These are phyloP conservation scores for Rubroboletus satanas DNA, from an alignment of 768 basidiomycete genomes.

Conservation along the genomic window DNA sequence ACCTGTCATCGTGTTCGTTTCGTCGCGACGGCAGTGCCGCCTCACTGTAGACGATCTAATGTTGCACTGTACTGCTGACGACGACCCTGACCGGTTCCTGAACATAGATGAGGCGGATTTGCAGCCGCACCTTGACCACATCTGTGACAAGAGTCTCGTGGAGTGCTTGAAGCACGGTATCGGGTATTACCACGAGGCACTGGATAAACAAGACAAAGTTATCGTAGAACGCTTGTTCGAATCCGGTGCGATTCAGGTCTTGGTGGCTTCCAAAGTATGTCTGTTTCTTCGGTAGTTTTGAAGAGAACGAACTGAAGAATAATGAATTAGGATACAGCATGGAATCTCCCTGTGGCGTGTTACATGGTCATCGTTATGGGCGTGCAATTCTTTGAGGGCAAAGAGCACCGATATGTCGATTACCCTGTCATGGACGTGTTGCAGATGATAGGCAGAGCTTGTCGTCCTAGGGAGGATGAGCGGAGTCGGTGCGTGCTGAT, in stretches of 20 bases:
- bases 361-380: slow-evolving; percentile 99
- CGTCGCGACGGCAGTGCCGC: slow-evolving; percentile 90
- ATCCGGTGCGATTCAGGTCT: slow-evolving; percentile 89
- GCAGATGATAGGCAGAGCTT: slow-evolving; percentile 99
- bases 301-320: neutral
- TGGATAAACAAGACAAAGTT: slow-evolving; percentile 86
- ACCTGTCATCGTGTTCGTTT: slow-evolving; percentile 90
- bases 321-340: slow-evolving; percentile 75
- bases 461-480: slow-evolving; percentile 83
- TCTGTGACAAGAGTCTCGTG: slow-evolving; percentile 68
- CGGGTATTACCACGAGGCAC: slow-evolving; percentile 93
- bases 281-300: neutral
- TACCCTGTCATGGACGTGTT: slow-evolving; percentile 98
- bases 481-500: slow-evolving; percentile 93
- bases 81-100: slow-evolving; percentile 80
- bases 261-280: slow-evolving; percentile 88
- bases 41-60: slow-evolving; percentile 89
- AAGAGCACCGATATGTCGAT: slow-evolving; percentile 96
- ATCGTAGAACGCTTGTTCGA: slow-evolving; percentile 92
- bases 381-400: slow-evolving; percentile 95
- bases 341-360: slow-evolving; percentile 89
- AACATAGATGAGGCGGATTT: slow-evolving; percentile 82
- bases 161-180: slow-evolving; percentile 88
- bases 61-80: slow-evolving; percentile 83
- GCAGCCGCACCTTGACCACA: slow-evolving; percentile 82